Base-by-base conservation (phyloP, 164 flowering plant species). In the Stephania cephalantha region DNA sequence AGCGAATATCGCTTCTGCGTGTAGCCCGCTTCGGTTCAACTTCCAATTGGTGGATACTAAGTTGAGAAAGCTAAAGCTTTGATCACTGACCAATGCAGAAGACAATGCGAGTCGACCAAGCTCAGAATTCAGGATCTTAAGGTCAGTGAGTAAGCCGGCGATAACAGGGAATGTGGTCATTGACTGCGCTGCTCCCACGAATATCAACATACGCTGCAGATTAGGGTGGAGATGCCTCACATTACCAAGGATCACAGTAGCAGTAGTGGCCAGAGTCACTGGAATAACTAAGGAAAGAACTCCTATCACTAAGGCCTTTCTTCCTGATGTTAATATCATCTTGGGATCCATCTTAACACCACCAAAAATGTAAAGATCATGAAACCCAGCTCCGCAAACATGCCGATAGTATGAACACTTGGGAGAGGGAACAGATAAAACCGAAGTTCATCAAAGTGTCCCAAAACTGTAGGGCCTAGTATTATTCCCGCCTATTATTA, bases 51-150 rank as follows among this genome's bases (percentile, higher is more conserved):
- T 22, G 11, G 5, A 52, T 1, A 20, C 1, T 2, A 65, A 1
- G 4, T 76, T n/a, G 15, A 80, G 22, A n/a, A 12, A 9, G 1
- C 73, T 73, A 29, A 78, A 76, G 4, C 82, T 0, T 1, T 73
- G 46, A 67, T 80, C 85, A 46, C 79, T 72, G 17, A 85, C 42
- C 63, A 85, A 64, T 2, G 87, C 71, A 0, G 87, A 79, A 20
- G 79, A 77, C 46, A 76, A 42, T 9, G 86, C 86, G 2, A 89
- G 22, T 1, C 87, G 74, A 0, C 91, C 91, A 7, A 88, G 45
- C 31, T 87, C 88, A 0, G 91, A 81, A 63, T 87, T 88, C 1
- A 84, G 71, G 7, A 88, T 65, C 35, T 84, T 83, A 9, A 88
- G 86, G 44, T 88, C 89, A 1, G 74, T 3, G 4, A 88, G 75